Evolutionary conservation across 495 filamentous ascomycete species (phyloP), one percentile per base, ranked within the genome.

Genomic region (Trichodelitschia bisporula): DNA sequence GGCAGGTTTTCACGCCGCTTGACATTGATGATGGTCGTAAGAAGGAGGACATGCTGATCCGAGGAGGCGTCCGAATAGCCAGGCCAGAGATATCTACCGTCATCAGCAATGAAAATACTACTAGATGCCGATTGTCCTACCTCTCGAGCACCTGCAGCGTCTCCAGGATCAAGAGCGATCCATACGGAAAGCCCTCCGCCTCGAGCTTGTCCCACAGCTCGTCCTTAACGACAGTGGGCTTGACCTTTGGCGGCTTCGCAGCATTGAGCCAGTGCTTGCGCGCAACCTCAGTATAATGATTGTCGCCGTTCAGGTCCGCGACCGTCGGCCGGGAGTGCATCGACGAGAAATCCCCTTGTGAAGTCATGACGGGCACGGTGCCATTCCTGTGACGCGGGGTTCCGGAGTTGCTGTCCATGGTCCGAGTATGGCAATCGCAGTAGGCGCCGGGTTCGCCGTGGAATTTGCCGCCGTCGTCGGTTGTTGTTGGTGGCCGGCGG

Each of bases 191-290:
- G 26, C 57, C 57, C 29, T 79, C 70, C 38, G 68, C 66, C 49
- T 95, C 80, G 35, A 99, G 53, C 12, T 66, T 59, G 53, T 86
- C 80, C 78, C 86, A 99, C 25, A 99, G 71, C 39, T 84, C 76
- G 38, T 64, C 62, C 54, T 90, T 86, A 40, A 95, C 56, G 32
- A 83, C 66, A 36, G 89, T 76, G 21, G 71, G 67, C 57, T 77
- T 86, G 43, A 78, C 72, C 56, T 75, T 89, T 36, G 51, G 52
- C 36, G 68, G 53, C 46, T 73, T 74, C 6, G 54, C 48, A 3
- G 51, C 50, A 48, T 69, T 71, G 35, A 84, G 57, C 86, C 86
- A 99, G 51, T 89, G 61, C 42, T 72, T 66, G 39, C 70, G 64
- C 32, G 86, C 89, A 35, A 91, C 57, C 43, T 72, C 65, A 42